A percentile compares a stretch with the other conserved stretches of the same genome.
phyloP scores from a whole-genome alignment of 2,329 filamentous ascomycete species.

The Rhynchosporium secalis region DNA sequence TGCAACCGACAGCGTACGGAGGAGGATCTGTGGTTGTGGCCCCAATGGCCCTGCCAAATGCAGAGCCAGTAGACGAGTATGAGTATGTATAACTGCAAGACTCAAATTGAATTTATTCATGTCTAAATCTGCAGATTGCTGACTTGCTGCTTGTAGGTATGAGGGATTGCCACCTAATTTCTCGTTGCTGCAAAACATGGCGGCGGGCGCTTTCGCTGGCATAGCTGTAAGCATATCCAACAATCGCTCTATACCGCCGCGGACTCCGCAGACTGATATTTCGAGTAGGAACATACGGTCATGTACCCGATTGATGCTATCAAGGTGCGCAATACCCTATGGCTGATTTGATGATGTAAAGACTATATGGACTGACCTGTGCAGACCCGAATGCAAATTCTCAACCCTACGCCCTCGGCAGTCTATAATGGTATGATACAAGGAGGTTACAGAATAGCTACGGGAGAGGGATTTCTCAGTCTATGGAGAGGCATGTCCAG shows the following conservation, averaged over 20 bases:
- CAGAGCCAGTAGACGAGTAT: slow-evolving; percentile 64
- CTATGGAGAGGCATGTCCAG: slow-evolving; percentile 97
- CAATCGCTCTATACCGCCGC: slow-evolving; percentile 24
- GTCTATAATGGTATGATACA: slow-evolving; percentile 90
- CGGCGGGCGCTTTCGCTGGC: slow-evolving; percentile 92
- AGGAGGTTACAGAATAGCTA: slow-evolving; percentile 88
- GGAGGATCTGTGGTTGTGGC: slow-evolving; percentile 66
- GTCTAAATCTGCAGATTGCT: slow-evolving; percentile 25
- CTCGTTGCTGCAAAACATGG: slow-evolving; percentile 91
- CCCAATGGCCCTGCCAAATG: slow-evolving; percentile 68
- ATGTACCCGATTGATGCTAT: slow-evolving; percentile 99
- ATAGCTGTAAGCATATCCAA: slow-evolving; percentile 35
- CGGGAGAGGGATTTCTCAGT: slow-evolving; percentile 83
- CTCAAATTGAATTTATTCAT: slow-evolving; percentile 17
- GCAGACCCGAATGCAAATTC: slow-evolving; percentile 96
- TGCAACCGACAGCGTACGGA: slow-evolving; percentile 61
- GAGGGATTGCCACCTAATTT: slow-evolving; percentile 94
- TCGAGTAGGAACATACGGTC: slow-evolving; percentile 83
- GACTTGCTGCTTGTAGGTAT: slow-evolving; percentile 57
- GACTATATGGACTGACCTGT: slow-evolving; percentile 24
- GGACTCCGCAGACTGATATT: slow-evolving; percentile 31
- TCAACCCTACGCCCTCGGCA: slow-evolving; percentile 77
- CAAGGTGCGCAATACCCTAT: slow-evolving; percentile 62
- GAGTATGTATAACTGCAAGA: slow-evolving; percentile 52
- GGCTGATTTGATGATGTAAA: slow-evolving; percentile 15